Percentiles rank a stretch among this genome's conserved stretches.
Evolutionary conservation across 2,329 filamentous ascomycete genomes (phyloP).

Genomic region (Ophiocordyceps camponoti-leonardi): DNA sequence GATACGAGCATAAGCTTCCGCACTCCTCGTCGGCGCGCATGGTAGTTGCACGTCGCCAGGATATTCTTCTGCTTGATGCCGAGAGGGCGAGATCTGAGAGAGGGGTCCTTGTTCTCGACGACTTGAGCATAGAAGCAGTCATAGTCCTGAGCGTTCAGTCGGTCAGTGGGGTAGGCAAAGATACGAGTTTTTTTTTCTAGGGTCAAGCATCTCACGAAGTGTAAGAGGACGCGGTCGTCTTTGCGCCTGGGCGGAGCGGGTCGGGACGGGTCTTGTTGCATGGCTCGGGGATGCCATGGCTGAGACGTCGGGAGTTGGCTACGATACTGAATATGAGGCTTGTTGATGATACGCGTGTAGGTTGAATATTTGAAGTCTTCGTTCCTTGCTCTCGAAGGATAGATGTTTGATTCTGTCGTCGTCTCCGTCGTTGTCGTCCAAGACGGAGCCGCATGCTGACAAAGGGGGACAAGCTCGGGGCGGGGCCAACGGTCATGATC

Average conservation of each 20-base stretch:
- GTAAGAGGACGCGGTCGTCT: conserved; percentile 55
- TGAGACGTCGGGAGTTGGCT: background rate
- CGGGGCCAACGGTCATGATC: background rate
- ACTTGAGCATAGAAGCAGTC: conserved; percentile 94
- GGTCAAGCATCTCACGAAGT: conserved; percentile 45
- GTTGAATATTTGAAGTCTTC: too few species aligned
- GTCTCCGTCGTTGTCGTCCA: background rate
- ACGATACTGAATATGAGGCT: background rate
- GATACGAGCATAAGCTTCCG: conserved; percentile 72
- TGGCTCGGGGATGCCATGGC: background rate
- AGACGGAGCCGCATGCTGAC: background rate
- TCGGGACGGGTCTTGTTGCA: conserved; percentile 5
- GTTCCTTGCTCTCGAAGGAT: too few species aligned
- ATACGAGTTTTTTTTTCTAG: too few species aligned
- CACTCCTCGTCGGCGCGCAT: conserved; percentile 56
- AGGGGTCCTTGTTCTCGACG: conserved; percentile 64
- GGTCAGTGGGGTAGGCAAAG: background rate
- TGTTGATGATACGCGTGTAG: too few species aligned
- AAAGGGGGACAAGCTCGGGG: background rate
- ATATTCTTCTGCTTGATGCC: conserved; percentile 91
- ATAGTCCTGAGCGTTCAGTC: conserved; percentile 39
- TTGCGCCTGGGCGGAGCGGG: conserved; percentile 23
- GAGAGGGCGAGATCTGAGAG: conserved; percentile 54
- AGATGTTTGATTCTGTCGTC: too few species aligned
- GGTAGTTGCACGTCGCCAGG: conserved; percentile 86